Evolutionary conservation across 176 grass and related monocot genomes (phyloP), one percentile per base, ranked within the genome.

Genomic region (Oryza brachyantha): DNA sequence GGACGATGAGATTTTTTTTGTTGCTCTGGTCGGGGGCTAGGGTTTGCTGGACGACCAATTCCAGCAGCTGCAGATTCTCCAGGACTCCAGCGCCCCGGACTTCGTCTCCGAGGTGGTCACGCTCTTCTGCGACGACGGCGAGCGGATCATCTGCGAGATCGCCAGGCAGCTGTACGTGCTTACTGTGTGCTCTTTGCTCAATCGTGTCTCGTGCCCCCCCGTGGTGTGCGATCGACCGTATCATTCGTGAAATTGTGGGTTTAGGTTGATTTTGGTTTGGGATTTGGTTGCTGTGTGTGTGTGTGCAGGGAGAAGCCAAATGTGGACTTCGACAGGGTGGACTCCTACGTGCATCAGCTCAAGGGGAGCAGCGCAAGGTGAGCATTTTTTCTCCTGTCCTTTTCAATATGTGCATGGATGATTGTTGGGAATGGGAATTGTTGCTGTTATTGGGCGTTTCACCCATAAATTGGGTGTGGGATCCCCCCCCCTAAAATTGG

Each of bases 41-140:
- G 94, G 86, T 60, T 87, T 89, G 77, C 59, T 97, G 72, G 86
- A 91, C 60, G 85, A 88, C 19, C 86, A 93, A 61, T 97, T 93
- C 37, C 68, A 72, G 61, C 78, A 91, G 84, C 73, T 97, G n/a
- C 84, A 87, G 75, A 68, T 66, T n/a, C 81, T 93, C 12, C 83
- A 89, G 68, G 86, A 91, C 25, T 42, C 13, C 2, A 80, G 46
- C 61, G 41, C 59, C 10, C 86, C 94, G 2, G 67, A 78, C 29
- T 91, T 93, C 54, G 74, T 97, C 7, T 32, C 88, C 0, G 86
- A 93, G 40, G 78, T 93, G 14, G 45, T 97, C 81, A 81, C 66
- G 17, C 81, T 91, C 68, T 97, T 97, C 75, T 93, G 86, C 43
- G 71, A 89, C 5, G 91, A 97, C 35, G 84, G 88, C 4, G 82